Percentiles rank a stretch among this genome's conserved stretches.
Conservation (phyloP, 169 alveolate species). For the Theileria parva region DNA sequence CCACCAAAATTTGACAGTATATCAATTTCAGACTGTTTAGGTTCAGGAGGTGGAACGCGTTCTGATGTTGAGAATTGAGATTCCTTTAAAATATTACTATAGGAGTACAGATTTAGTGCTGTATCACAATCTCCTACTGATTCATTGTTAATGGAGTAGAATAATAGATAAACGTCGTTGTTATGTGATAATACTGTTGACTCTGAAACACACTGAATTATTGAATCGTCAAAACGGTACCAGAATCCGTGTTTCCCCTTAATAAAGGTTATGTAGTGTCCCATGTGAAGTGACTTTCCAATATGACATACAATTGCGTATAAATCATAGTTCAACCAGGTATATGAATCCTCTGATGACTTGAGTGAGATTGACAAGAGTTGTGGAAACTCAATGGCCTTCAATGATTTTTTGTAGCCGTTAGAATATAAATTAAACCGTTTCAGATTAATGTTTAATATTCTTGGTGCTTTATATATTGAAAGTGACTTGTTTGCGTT, state of each 20-base stretch:
- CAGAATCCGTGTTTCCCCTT: slow-evolving; percentile 66
- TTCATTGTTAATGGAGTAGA: slow-evolving; percentile 41
- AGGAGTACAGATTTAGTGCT: slow-evolving; percentile 25
- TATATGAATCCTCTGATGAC: slow-evolving; percentile 17
- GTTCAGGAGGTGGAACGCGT: not conserved
- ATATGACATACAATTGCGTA: slow-evolving; percentile 65
- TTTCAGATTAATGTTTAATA: slow-evolving; percentile 66
- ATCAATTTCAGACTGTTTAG: not conserved
- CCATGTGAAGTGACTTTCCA: slow-evolving; percentile 49
- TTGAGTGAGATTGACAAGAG: slow-evolving; percentile 55
- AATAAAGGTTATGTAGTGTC: slow-evolving; percentile 53
- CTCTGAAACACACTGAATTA: slow-evolving; percentile 34
- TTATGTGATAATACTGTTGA: slow-evolving; percentile 17
- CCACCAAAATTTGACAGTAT: not conserved
- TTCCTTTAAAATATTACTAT: slow-evolving; percentile 42
- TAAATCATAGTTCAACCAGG: slow-evolving; percentile 50
- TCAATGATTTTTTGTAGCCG: slow-evolving; percentile 13
- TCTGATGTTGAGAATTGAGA: not conserved
- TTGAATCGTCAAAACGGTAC: slow-evolving; percentile 44
- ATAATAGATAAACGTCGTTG: slow-evolving; percentile 53
- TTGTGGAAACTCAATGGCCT: slow-evolving; percentile 31
- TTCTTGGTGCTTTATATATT: slow-evolving; percentile 67
- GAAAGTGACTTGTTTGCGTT: slow-evolving; percentile 73
- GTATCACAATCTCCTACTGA: slow-evolving; percentile 46
- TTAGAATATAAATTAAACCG: slow-evolving; percentile 47